A percentile compares a stretch with the other conserved stretches of the same genome.
Conservation (phyloP, 2,329 filamentous ascomycete species). For the Helicocarpus griseus region DNA sequence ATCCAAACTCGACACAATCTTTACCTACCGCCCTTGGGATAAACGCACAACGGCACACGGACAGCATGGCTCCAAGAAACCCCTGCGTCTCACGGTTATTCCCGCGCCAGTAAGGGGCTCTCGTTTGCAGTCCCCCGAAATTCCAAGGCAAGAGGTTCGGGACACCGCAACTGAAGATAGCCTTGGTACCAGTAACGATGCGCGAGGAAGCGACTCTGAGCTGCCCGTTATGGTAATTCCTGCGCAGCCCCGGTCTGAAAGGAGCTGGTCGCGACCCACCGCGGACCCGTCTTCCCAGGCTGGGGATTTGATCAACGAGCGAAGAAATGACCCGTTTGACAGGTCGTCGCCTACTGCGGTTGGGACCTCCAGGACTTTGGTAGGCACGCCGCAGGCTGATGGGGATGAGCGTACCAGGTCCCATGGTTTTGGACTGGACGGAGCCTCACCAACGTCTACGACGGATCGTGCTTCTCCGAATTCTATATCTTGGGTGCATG, state of each 20-base stretch:
- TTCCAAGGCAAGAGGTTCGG: slow-evolving; percentile 10
- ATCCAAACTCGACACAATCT: slow-evolving; percentile 35
- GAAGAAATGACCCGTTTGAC: not conserved
- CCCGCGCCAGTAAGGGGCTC: slow-evolving; percentile 47
- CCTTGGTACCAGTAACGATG: not conserved
- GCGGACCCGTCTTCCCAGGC: not conserved
- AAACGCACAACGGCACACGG: slow-evolving; percentile 30
- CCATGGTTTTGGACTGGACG: not conserved
- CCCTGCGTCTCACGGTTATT: slow-evolving; percentile 51
- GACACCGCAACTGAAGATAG: not conserved
- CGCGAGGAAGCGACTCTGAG: slow-evolving; percentile 16
- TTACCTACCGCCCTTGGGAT: slow-evolving; percentile 41
- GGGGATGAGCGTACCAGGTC: not conserved
- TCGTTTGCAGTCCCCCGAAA: slow-evolving; percentile 45
- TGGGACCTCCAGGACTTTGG: not conserved
- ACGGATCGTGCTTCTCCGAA: not conserved
- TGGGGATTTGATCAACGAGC: not conserved
- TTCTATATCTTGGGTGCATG: not conserved
- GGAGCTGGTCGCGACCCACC: slow-evolving; percentile 38
- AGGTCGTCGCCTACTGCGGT: not conserved
- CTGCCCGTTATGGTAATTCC: slow-evolving; percentile 51
- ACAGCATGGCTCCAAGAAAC: slow-evolving; percentile 25
- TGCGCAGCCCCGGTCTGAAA: slow-evolving; percentile 41
- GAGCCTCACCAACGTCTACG: not conserved
- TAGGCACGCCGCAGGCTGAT: not conserved